phyloP scores from a whole-genome alignment of 306 rosid species.

The Hippophae rhamnoides region DNA sequence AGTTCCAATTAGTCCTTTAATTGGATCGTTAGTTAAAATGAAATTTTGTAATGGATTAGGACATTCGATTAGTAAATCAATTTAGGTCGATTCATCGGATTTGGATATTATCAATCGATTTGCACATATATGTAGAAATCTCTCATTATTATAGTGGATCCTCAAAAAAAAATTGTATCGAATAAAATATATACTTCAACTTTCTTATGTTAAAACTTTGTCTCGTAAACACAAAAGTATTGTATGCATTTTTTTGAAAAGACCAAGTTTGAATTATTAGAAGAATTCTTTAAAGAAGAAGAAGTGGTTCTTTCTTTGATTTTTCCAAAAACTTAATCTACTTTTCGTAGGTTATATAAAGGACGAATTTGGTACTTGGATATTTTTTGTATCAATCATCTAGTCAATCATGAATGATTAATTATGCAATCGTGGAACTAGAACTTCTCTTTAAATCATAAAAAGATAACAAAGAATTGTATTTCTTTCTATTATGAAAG shows the following conservation, averaged over 20 bases:
- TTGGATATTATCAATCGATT: too few species aligned
- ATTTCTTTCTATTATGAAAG: too few species aligned
- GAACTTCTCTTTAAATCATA: too few species aligned
- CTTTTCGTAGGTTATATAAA: neutral
- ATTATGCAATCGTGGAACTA: too few species aligned
- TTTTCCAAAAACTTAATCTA: neutral
- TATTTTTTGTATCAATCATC: neutral
- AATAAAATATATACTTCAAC: too few species aligned
- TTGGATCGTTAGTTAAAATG: neutral
- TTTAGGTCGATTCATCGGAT: too few species aligned
- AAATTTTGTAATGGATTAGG: neutral
- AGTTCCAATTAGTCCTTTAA: neutral
- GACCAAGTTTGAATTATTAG: neutral
- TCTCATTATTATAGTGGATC: too few species aligned
- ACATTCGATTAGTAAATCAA: neutral
- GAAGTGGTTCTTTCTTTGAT: slow-evolving; percentile 2
- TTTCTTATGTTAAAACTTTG: too few species aligned
- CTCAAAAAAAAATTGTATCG: too few species aligned
- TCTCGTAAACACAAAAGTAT: neutral
- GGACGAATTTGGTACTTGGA: neutral
- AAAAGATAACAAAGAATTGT: too few species aligned
- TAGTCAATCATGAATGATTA: too few species aligned
- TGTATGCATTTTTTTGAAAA: neutral
- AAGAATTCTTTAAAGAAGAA: neutral
- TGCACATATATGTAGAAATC: too few species aligned